These are phyloP conservation scores for Phaeosphaeriaceae sp. DNA, from an alignment of 2,329 filamentous ascomycete genomes.

Conservation along the genomic window DNA sequence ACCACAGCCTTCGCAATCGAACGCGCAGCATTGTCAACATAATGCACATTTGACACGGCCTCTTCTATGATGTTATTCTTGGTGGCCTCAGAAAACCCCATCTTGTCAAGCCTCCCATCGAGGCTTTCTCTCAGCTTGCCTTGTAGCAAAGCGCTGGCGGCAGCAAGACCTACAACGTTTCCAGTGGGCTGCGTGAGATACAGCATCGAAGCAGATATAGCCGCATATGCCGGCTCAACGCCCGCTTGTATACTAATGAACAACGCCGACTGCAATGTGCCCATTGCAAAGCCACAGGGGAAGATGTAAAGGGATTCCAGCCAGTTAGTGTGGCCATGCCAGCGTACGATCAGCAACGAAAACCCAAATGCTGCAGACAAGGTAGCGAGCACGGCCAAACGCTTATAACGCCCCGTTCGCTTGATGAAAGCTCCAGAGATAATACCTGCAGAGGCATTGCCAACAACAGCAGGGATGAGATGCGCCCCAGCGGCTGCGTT, in stretches of 20 bases:
- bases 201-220: constrained; percentile 30
- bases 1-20: constrained; percentile 19
- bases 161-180: constrained; percentile 31
- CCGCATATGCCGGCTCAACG: constrained; percentile 23
- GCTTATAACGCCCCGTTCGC: constrained; percentile 36
- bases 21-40: constrained; percentile 23
- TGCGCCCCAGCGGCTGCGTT: constrained; percentile 67
- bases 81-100: constrained; percentile 13
- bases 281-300: constrained; percentile 37
- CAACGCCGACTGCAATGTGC: constrained; percentile 31
- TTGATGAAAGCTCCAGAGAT: constrained; percentile 57
- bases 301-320: constrained; percentile 37
- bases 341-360: constrained; percentile 33
- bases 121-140: constrained; percentile 24
- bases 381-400: constrained; percentile 24
- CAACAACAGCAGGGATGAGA: constrained; percentile 71
- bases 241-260: constrained; percentile 37
- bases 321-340: constrained; percentile 38
- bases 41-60: constrained; percentile 30
- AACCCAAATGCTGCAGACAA: constrained; percentile 28
- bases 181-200: constrained; percentile 29
- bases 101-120: constrained; percentile 13
- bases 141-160: constrained; percentile 32
- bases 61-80: constrained; percentile 26
- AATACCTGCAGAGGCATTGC: constrained; percentile 71